Conservation (phyloP, 2,329 filamentous ascomycete genomes). For the Scorias spongiosa region DNA sequence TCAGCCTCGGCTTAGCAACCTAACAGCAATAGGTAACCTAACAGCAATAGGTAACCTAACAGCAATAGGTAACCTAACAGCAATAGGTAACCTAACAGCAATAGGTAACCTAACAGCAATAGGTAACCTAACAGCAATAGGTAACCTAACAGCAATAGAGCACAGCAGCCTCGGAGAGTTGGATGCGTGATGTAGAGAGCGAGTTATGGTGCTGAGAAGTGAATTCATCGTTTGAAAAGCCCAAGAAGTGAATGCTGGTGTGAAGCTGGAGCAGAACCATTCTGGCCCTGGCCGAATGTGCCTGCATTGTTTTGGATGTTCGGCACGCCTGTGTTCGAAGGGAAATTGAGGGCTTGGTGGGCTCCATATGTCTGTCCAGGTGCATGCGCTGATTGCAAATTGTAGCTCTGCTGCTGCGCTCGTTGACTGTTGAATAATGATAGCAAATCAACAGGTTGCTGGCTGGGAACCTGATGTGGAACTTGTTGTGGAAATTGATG, state of each 20-base stretch:
- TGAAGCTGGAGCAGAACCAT: conserved; percentile 5
- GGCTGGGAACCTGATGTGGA: conserved; percentile 3
- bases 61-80: too few relatives aligned
- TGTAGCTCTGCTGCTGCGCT: conserved; percentile 3
- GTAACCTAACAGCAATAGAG: too few relatives aligned
- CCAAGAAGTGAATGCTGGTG: conserved; percentile 13
- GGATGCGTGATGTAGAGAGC: neutral
- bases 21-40: too few relatives aligned
- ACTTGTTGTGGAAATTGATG: conserved; percentile 3
- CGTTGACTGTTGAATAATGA: conserved; percentile 8
- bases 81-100: too few relatives aligned
- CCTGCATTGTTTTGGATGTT: conserved; percentile 9
- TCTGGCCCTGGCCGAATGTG: conserved; percentile 2
- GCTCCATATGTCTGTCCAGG: neutral
- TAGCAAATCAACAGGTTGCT: conserved; percentile 11
- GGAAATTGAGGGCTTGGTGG: conserved; percentile 5
- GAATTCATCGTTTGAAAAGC: conserved; percentile 13
- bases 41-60: too few relatives aligned
- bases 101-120: too few relatives aligned
- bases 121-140: too few relatives aligned
- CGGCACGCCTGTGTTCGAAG: conserved; percentile 11
- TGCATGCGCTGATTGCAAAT: neutral
- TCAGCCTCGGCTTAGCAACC: too few relatives aligned
- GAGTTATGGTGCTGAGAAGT: neutral
- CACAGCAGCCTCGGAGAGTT: too few relatives aligned